These are phyloP conservation scores for Parmelia sp. DNA, from an alignment of 495 filamentous ascomycete species.

Conservation along the genomic window DNA sequence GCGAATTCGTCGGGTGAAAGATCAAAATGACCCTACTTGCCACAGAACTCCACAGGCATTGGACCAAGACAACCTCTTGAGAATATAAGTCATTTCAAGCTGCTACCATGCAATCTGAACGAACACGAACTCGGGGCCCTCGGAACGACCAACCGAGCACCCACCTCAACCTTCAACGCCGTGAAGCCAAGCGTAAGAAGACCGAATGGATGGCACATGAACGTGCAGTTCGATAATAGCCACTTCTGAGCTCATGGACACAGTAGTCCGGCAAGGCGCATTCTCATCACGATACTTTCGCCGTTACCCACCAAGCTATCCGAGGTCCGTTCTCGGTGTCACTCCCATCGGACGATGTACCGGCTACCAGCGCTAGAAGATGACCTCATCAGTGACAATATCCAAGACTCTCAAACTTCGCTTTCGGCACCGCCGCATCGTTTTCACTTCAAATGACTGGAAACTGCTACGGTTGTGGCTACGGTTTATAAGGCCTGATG, in stretches of 20 bases:
- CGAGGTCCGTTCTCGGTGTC: background rate
- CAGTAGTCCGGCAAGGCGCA: background rate
- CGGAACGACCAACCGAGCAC: background rate
- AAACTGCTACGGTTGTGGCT: no score
- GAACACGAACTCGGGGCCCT: background rate
- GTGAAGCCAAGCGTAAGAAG: background rate
- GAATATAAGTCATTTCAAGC: background rate
- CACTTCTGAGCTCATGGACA: background rate
- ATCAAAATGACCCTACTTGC: background rate
- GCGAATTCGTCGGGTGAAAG: conserved; percentile 22
- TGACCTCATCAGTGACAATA: background rate
- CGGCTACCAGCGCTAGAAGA: background rate
- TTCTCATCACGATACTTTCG: background rate
- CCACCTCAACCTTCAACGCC: background rate
- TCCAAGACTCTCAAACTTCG: background rate
- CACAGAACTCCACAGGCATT: background rate
- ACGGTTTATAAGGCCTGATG: no score
- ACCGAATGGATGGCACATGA: background rate
- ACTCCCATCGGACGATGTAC: background rate
- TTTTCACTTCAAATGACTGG: background rate
- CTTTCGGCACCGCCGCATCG: background rate
- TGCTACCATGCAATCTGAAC: no score
- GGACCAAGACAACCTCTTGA: background rate
- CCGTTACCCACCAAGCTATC: background rate
- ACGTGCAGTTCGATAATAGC: background rate